Evolutionary conservation across 768 basidiomycete genomes (phyloP).

Genomic region (Suillus subluteus): DNA sequence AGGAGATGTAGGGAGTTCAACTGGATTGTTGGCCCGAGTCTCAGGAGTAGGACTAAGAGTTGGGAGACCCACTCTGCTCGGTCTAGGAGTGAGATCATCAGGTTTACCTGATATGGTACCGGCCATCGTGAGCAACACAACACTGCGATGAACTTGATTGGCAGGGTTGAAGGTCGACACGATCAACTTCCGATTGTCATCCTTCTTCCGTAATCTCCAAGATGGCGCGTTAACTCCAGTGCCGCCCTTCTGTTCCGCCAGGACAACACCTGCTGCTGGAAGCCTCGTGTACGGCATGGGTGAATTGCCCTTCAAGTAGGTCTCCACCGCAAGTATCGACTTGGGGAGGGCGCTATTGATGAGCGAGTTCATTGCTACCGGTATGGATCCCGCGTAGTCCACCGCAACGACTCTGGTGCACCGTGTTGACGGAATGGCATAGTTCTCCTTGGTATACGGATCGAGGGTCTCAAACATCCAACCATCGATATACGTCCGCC

Average conservation of each 20-base stretch:
- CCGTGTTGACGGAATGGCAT: conserved; percentile 89
- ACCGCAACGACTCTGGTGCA: conserved; percentile 85
- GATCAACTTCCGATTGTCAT: conserved; percentile 61
- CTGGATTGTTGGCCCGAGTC: conserved; percentile 16
- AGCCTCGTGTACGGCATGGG: conserved; percentile 70
- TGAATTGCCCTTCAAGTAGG: conserved; percentile 65
- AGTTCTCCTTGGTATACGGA: conserved; percentile 92
- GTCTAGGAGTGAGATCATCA: conserved; percentile 45
- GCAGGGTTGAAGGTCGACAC: conserved; percentile 54
- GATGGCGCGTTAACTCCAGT: conserved; percentile 29
- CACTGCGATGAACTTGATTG: conserved; percentile 53
- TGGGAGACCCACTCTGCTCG: conserved; percentile 40
- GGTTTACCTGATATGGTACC: conserved; percentile 20
- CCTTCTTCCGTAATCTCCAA: conserved; percentile 66
- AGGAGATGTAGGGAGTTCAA: conserved; percentile 29
- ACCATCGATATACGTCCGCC: conserved; percentile 84
- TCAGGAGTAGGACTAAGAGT: conserved; percentile 22
- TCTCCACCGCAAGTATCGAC: conserved; percentile 73
- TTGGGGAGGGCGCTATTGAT: conserved; percentile 80
- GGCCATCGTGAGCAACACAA: conserved; percentile 47
- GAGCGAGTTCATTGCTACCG: conserved; percentile 82
- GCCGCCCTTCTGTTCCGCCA: conserved; percentile 50
- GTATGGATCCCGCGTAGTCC: conserved; percentile 86
- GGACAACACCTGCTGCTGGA: conserved; percentile 65
- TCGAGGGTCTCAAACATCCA: conserved; percentile 98